These are phyloP conservation scores for Leptographium lundbergii DNA, from an alignment of 2,329 filamentous ascomycete species.

Conservation along the genomic window DNA sequence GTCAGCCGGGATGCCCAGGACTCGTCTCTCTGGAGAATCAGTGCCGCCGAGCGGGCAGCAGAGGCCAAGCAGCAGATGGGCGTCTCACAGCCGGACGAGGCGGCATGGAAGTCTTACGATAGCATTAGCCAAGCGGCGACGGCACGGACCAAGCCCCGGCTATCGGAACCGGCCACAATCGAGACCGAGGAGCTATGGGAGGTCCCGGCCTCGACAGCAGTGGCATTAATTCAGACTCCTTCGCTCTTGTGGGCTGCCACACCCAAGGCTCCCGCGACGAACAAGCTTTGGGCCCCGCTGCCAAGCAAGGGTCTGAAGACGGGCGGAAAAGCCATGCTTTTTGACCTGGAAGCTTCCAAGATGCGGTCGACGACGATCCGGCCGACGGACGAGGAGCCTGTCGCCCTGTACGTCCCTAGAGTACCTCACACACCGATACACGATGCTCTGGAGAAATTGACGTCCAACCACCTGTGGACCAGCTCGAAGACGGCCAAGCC, in stretches of 20 bases:
- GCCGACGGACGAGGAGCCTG: conserved; percentile 11
- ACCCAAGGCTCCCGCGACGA: not conserved
- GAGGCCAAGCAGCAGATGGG: conserved; percentile 8
- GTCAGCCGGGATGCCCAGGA: not conserved
- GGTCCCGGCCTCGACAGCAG: not conserved
- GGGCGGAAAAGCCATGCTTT: conserved; percentile 2
- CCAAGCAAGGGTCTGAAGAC: not conserved
- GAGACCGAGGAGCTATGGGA: conserved; percentile 14
- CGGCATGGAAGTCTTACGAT: conserved; percentile 24
- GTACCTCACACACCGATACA: conserved; percentile 14
- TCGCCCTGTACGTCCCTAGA: conserved; percentile 18
- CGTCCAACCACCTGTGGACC: conserved; percentile 18
- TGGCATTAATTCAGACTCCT: not conserved
- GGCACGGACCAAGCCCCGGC: conserved; percentile 18
- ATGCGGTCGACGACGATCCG: conserved; percentile 3
- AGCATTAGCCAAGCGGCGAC: conserved; percentile 12
- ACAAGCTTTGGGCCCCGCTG: conserved; percentile 6
- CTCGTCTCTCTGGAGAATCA: conserved; percentile 3
- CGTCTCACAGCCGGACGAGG: conserved; percentile 24
- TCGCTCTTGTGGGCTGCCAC: not conserved
- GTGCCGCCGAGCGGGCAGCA: not conserved
- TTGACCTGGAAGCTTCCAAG: conserved; percentile 7
- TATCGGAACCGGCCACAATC: conserved; percentile 17
- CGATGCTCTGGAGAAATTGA: conserved; percentile 16
- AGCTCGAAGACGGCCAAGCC: not conserved